Base-by-base conservation (phyloP, 495 filamentous ascomycete genomes). In the Annulohypoxylon maeteangense region DNA sequence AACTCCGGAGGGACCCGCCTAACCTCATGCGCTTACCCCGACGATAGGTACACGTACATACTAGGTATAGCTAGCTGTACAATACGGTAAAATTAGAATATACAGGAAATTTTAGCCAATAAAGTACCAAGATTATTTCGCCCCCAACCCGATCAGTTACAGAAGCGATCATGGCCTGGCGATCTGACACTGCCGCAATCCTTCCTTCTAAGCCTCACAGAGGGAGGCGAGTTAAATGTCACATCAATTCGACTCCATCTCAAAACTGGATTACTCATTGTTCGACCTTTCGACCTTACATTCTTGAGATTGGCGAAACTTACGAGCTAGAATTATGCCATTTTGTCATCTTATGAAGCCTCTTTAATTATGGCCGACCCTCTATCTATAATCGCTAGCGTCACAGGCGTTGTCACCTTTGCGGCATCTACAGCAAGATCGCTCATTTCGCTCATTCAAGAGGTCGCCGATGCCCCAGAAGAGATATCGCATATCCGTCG, bases 281-380 rank as follows among this genome's bases (percentile, higher is more conserved):
- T n/a, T 7, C 23, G n/a, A 31, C 3, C 23, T 31, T 31, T 53
- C n/a, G n/a, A n/a, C n/a, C n/a, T n/a, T n/a, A n/a, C n/a, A n/a
- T n/a, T n/a, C n/a, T n/a, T n/a, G n/a, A n/a, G n/a, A 3, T 42
- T 42, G 7, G 3, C 23, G 48, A 53, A 29, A 53, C 3, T 14
- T 3, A 11, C 48, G 31, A n/a, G 11, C 10, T 53, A 53, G 1
- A 50, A n/a, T 16, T 8, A 53, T 27, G 14, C n/a, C 23, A 29
- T 7, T 53, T 31, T 10, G 12, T 4, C 4, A n/a, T 31, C n/a
- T 12, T 11, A 8, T n/a, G 23, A n/a, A 7, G 6, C 48, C 12
- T 53, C 7, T 29, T n/a, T 53, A 53, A 50, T 12, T 11, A 75
- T 72, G 69, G 59, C 68, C 8, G 72, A 75, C 34, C 70, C 72